phyloP scores from a whole-genome alignment of 345 rosid species.

The Mercurialis annua region DNA sequence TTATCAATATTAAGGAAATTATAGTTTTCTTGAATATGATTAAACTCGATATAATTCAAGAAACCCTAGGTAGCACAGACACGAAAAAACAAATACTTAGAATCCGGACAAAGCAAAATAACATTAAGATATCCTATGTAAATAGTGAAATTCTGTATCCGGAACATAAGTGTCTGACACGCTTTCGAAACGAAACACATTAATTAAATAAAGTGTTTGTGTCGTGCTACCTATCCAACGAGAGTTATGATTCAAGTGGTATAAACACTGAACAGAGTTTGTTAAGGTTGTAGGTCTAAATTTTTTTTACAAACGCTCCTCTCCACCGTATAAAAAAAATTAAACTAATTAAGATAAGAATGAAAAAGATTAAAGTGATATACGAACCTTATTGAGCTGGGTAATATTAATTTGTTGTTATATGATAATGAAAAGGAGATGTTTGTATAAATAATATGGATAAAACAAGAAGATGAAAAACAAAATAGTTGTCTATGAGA shows the following conservation, averaged over 20 bases:
- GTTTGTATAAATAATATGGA: conserved; percentile 24
- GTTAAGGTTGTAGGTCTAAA: no score
- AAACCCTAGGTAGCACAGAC: no score
- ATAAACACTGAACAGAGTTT: no score
- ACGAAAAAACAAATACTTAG: background rate
- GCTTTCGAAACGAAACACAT: no score
- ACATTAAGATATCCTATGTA: no score
- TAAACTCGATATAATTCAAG: background rate
- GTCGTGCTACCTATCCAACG: no score
- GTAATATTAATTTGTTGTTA: background rate
- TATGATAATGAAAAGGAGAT: conserved; percentile 21
- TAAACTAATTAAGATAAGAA: background rate
- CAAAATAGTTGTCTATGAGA: conserved; percentile 12
- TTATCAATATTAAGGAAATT: background rate
- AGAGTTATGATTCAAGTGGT: no score
- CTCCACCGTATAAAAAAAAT: background rate
- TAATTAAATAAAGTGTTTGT: no score
- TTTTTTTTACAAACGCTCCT: no score
- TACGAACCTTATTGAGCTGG: conserved; percentile 11
- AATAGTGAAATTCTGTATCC: no score
- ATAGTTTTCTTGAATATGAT: background rate
- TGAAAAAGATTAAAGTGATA: conserved; percentile 7
- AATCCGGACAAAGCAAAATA: no score
- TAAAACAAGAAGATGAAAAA: conserved; percentile 19
- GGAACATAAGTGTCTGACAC: no score